Conservation (phyloP, 2,329 filamentous ascomycete species). For the Arthrobotrys musiformis region DNA sequence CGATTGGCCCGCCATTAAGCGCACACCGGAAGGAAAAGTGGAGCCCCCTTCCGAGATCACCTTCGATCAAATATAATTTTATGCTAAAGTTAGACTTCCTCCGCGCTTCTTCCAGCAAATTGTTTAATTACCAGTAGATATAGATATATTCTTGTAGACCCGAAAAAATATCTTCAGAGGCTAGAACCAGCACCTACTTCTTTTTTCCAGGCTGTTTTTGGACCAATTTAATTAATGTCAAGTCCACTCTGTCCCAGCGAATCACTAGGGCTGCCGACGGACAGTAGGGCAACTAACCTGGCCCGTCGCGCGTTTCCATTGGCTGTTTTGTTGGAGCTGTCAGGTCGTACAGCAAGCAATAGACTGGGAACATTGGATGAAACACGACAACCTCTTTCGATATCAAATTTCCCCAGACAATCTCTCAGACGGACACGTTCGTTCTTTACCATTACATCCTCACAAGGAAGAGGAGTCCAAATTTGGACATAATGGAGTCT, state of each 20-base stretch:
- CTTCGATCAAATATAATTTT: neutral
- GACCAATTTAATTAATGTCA: neutral
- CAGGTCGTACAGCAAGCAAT: slow-evolving; percentile 24
- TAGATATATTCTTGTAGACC: neutral
- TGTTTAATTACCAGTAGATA: slow-evolving; percentile 27
- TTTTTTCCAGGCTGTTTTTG: neutral
- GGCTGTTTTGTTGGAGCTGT: slow-evolving; percentile 8
- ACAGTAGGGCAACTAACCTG: slow-evolving; percentile 2
- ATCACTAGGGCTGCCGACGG: slow-evolving; percentile 11
- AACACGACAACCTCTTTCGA: slow-evolving; percentile 5
- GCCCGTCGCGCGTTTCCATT: slow-evolving; percentile 8
- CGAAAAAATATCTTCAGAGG: slow-evolving; percentile 1
- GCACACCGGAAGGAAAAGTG: slow-evolving; percentile 17
- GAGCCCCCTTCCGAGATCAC: slow-evolving; percentile 15
- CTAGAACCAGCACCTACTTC: no score
- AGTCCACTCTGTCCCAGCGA: no score
- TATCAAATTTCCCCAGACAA: neutral
- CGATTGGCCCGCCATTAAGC: slow-evolving; percentile 48
- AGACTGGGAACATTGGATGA: slow-evolving; percentile 38
- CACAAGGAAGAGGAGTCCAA: neutral
- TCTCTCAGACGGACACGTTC: neutral
- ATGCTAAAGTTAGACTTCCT: slow-evolving; percentile 49
- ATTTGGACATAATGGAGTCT: slow-evolving; percentile 11
- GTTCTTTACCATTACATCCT: neutral
- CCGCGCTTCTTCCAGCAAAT: slow-evolving; percentile 44